These are phyloP conservation scores for Amphibolis antarctica DNA, from an alignment of 106 monocot species.

Conservation along the genomic window DNA sequence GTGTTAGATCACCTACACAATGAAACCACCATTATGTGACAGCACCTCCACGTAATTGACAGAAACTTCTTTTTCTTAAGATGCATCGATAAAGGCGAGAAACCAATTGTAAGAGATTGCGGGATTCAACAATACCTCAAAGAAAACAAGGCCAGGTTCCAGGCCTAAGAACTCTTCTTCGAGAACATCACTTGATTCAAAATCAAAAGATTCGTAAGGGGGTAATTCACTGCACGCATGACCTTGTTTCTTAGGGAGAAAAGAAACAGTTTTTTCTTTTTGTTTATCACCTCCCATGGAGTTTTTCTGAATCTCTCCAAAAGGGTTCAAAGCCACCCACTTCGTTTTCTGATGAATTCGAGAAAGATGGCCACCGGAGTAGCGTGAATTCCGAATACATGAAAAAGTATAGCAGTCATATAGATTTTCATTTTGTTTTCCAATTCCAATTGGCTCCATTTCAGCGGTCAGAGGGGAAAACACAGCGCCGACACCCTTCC, in stretches of 20 bases:
- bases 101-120: not conserved
- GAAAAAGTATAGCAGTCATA: conserved; percentile 90
- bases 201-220: conserved; percentile 51
- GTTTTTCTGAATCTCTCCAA: conserved; percentile 43
- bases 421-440: conserved; percentile 57
- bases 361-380: conserved; percentile 14
- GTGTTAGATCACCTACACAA: no score
- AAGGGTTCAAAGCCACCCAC: conserved; percentile 65
- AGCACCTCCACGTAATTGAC: no score
- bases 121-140: conserved; percentile 45
- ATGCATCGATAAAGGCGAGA: not conserved
- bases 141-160: conserved; percentile 89
- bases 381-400: conserved; percentile 34
- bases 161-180: conserved; percentile 66
- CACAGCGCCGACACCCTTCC: conserved; percentile 91
- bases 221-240: conserved; percentile 25
- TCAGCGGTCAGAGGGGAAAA: conserved; percentile 90
- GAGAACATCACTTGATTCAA: conserved; percentile 42
- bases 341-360: conserved; percentile 48
- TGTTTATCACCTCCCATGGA: not conserved
- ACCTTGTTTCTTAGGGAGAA: conserved; percentile 3
- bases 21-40: no score
- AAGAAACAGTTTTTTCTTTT: conserved; percentile 3
- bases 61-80: no score
- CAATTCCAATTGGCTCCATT: conserved; percentile 74